Percentiles rank a stretch among this genome's conserved stretches.
Evolutionary conservation across 2,329 filamentous ascomycete genomes (phyloP).

Genomic region (Lachnellula suecica): DNA sequence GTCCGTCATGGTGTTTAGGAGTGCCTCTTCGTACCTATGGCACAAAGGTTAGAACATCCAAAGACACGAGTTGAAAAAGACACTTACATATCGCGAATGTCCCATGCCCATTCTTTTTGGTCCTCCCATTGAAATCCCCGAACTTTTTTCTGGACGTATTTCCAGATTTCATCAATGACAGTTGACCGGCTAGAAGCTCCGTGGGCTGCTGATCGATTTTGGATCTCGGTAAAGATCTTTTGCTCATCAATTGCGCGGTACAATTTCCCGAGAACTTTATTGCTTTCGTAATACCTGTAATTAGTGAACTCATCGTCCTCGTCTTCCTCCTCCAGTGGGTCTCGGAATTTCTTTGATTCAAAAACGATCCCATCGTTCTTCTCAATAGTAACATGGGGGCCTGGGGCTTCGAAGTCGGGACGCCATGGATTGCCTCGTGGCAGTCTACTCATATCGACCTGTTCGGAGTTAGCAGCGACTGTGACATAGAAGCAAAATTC

Average conservation of each 20-base stretch:
- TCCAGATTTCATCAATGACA: constrained; percentile 35
- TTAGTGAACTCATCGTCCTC: constrained; percentile 48
- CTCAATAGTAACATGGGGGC: constrained; percentile 42
- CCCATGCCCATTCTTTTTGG: constrained; percentile 35
- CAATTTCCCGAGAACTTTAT: constrained; percentile 67
- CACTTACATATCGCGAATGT: constrained; percentile 47
- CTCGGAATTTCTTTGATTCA: constrained; percentile 4
- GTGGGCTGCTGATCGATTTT: constrained; percentile 9
- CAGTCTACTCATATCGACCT: constrained; percentile 27
- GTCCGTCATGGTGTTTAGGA: constrained; percentile 46
- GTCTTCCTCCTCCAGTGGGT: constrained; percentile 38
- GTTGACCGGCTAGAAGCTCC: constrained; percentile 12
- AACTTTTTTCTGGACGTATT: constrained; percentile 38
- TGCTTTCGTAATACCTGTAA: constrained; percentile 62
- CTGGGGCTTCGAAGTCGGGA: constrained; percentile 55
- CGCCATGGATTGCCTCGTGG: constrained; percentile 30
- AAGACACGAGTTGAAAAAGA: too few species aligned
- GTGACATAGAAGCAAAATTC: neutral
- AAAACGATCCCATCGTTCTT: constrained; percentile 32
- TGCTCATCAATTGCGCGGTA: constrained; percentile 74
- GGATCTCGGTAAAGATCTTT: constrained; percentile 49
- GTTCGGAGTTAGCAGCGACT: neutral
- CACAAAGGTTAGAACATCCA: too few species aligned
- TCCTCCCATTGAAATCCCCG: constrained; percentile 38
- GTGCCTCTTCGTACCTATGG: constrained; percentile 51